Conservation (phyloP, 2,329 filamentous ascomycete species). For the Pseudohalonectria lignicola region DNA sequence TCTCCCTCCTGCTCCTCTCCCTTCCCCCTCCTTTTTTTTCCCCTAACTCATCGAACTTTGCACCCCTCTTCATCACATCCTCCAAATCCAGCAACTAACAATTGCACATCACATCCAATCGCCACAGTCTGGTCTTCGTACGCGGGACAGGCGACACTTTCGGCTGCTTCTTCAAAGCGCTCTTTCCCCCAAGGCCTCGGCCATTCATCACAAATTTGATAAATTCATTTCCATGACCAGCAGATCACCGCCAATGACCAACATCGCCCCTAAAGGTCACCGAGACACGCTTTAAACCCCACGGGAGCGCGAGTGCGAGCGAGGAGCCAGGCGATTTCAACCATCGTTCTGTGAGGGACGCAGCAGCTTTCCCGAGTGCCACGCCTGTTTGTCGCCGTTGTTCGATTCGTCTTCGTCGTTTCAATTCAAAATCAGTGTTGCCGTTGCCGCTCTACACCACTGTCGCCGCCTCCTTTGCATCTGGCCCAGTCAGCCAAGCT, state of each 20-base stretch:
- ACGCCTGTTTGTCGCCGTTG: constrained; percentile 11
- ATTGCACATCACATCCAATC: constrained; percentile 19
- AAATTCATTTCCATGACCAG: constrained; percentile 41
- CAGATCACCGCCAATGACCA: constrained; percentile 39
- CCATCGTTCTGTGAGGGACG: constrained; percentile 38
- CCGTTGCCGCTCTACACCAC: too few species aligned
- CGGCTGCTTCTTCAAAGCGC: too few species aligned
- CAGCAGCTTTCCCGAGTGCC: constrained; percentile 18
- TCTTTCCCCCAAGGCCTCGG: too few species aligned
- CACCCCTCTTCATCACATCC: constrained; percentile 12
- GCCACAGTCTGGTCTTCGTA: too few species aligned
- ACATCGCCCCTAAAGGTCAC: constrained; percentile 35
- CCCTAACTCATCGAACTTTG: constrained; percentile 16
- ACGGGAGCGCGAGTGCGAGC: constrained; percentile 56
- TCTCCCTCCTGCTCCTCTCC: constrained; percentile 12
- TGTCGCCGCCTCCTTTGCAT: neutral
- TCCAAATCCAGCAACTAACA: constrained; percentile 12
- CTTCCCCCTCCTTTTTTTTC: constrained; percentile 16
- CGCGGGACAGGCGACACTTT: too few species aligned
- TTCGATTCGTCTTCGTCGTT: constrained; percentile 16
- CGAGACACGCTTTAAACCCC: constrained; percentile 60
- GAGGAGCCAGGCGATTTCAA: constrained; percentile 49
- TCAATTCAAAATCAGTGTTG: too few species aligned
- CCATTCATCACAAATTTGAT: too few species aligned
- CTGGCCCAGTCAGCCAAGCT: too few species aligned